Percentiles rank a stretch among this genome's conserved stretches.
phyloP scores from a whole-genome alignment of 1,139 yeast genomes.

The Saccharomyces hybrid region DNA sequence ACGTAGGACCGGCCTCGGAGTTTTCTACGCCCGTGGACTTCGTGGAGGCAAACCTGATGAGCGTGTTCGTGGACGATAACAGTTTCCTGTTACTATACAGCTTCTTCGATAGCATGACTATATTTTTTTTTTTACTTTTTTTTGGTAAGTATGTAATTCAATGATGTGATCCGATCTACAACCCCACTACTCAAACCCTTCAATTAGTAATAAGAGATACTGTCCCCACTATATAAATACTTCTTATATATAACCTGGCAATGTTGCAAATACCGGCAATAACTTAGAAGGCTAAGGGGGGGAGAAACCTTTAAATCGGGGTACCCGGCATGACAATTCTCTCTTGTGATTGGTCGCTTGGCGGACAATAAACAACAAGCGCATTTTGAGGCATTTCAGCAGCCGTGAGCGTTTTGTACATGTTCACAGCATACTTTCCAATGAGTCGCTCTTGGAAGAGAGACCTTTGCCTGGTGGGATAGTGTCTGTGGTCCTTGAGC shows the following conservation, averaged over 20 bases:
- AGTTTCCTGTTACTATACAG: background rate
- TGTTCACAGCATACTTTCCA: background rate
- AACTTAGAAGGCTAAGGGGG: background rate
- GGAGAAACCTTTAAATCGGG: background rate
- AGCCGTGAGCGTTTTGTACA: background rate
- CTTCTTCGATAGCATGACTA: background rate
- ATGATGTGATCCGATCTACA: background rate
- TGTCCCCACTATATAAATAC: background rate
- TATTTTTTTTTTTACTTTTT: background rate
- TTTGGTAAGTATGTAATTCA: background rate
- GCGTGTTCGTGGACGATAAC: background rate
- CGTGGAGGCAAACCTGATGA: constrained; percentile 2
- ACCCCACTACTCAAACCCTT: background rate
- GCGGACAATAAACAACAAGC: background rate
- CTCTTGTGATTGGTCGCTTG: background rate
- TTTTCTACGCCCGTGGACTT: constrained; percentile 8
- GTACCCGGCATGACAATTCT: background rate
- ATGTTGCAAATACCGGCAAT: background rate
- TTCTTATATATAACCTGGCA: background rate
- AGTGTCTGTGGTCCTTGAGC: background rate
- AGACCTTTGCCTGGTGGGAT: background rate
- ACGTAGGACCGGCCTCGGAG: constrained; percentile 32
- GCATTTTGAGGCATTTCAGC: background rate
- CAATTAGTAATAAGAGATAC: background rate
- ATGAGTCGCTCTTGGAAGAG: background rate